Evolutionary conservation across 78 protist species (phyloP).

Genomic region (Paratrimastix pyriformis): DNA sequence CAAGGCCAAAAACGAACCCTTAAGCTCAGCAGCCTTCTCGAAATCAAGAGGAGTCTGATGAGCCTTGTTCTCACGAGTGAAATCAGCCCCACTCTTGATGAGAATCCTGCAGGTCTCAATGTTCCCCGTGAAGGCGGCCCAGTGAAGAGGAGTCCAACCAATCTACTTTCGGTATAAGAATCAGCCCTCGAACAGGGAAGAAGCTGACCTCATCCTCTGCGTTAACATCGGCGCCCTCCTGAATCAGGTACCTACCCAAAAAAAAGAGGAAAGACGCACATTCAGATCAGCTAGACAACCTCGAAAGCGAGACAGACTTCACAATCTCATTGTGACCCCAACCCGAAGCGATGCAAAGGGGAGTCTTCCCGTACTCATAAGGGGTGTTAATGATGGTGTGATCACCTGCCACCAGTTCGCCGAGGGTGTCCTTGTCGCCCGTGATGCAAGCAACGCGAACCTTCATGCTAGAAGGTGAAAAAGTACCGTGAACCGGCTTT

Average conservation of each 20-base stretch:
- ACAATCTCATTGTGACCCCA: background rate
- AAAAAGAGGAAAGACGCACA: background rate
- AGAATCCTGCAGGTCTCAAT: background rate
- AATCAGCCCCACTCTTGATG: conserved; percentile 3
- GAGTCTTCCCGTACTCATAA: conserved; percentile 6
- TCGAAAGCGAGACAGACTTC: background rate
- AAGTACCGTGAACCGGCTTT: too few species aligned
- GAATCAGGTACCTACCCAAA: background rate
- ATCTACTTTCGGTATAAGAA: too few species aligned
- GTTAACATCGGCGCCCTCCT: background rate
- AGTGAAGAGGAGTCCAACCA: conserved; percentile 16
- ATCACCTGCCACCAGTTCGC: background rate
- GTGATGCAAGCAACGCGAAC: conserved; percentile 14
- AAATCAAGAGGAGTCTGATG: conserved; percentile 16
- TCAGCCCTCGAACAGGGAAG: too few species aligned
- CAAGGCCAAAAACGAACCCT: background rate
- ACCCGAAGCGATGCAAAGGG: background rate
- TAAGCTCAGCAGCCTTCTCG: background rate
- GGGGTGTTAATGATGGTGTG: background rate
- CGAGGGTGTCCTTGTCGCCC: background rate
- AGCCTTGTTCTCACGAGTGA: background rate
- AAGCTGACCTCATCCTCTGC: background rate
- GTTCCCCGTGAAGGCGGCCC: conserved; percentile 7
- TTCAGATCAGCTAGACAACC: background rate
- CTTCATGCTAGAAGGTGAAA: too few species aligned